These are phyloP conservation scores for Clonostachys byssicola DNA, from an alignment of 2,329 filamentous ascomycete genomes.

Conservation along the genomic window DNA sequence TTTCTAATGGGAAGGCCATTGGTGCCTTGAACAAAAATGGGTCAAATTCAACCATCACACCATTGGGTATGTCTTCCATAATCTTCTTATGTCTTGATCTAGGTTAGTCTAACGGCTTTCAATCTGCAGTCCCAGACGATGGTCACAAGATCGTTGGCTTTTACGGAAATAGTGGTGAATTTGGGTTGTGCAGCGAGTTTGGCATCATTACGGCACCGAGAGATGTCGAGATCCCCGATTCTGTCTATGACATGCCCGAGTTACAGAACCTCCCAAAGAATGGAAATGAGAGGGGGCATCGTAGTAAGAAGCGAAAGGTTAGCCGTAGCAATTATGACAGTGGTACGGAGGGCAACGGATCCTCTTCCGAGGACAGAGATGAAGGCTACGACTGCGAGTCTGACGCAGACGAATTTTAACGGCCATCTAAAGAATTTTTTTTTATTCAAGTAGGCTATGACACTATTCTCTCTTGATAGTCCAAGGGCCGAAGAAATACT, in stretches of 20 bases:
- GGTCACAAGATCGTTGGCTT: constrained; percentile 40
- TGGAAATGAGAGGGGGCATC: neutral
- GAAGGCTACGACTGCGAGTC: constrained; percentile 3
- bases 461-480: too few relatives aligned
- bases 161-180: constrained; percentile 27
- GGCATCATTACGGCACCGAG: constrained; percentile 40
- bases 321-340: neutral
- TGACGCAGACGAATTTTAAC: too few relatives aligned
- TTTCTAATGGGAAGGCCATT: constrained; percentile 10
- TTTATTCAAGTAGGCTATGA: too few relatives aligned
- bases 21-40: constrained; percentile 10
- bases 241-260: constrained; percentile 33
- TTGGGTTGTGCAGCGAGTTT: constrained; percentile 28
- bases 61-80: constrained; percentile 1
- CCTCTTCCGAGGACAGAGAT: constrained; percentile 4
- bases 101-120: constrained; percentile 4
- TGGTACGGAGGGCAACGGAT: neutral
- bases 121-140: constrained; percentile 15
- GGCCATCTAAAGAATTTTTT: too few relatives aligned
- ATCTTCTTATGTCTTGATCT: neutral
- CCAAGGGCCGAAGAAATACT: too few relatives aligned
- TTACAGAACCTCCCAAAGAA: constrained; percentile 22
- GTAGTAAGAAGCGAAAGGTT: too few relatives aligned
- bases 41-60: neutral
- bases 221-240: constrained; percentile 28